Conservation (phyloP, 805 yeast genomes). For the Nematodospora valgi region DNA sequence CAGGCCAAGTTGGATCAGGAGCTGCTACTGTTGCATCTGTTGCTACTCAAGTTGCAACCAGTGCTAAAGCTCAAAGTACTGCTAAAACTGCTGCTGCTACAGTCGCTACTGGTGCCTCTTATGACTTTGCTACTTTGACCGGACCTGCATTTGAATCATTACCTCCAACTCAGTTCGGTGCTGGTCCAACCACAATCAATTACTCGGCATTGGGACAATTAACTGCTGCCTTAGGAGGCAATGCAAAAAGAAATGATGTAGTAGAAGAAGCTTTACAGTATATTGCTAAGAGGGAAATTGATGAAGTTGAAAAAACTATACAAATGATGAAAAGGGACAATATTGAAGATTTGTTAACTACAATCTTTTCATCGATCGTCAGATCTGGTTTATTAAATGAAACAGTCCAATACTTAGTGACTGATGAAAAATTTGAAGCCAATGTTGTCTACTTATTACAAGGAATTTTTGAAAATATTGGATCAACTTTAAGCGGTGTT, state of each 20-base stretch:
- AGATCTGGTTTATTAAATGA: slow-evolving; percentile 25
- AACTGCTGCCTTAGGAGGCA: slow-evolving; percentile 4
- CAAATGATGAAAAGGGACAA: slow-evolving; percentile 22
- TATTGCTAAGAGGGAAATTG: slow-evolving; percentile 5
- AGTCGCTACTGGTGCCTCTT: slow-evolving; percentile 1
- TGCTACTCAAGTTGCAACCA: slow-evolving; percentile 1
- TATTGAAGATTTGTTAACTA: slow-evolving; percentile 25
- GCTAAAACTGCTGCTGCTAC: not conserved
- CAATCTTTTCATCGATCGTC: slow-evolving; percentile 24
- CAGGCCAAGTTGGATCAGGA: not conserved
- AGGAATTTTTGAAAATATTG: slow-evolving; percentile 21
- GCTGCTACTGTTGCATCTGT: slow-evolving; percentile 1
- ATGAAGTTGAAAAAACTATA: slow-evolving; percentile 3
- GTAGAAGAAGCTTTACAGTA: slow-evolving; percentile 3
- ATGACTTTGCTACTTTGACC: slow-evolving; percentile 3
- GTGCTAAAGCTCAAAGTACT: slow-evolving; percentile 4
- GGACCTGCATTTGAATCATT: slow-evolving; percentile 8
- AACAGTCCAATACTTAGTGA: slow-evolving; percentile 20
- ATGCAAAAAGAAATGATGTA: slow-evolving; percentile 5
- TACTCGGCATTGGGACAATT: slow-evolving; percentile 6
- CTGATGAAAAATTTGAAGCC: slow-evolving; percentile 22
- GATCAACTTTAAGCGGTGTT: slow-evolving; percentile 10
- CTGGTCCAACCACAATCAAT: slow-evolving; percentile 7
- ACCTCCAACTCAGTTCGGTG: slow-evolving; percentile 8
- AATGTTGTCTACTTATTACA: slow-evolving; percentile 19